Conservation (phyloP, 129 eudicot genomes). For the Silybum marianum region DNA sequence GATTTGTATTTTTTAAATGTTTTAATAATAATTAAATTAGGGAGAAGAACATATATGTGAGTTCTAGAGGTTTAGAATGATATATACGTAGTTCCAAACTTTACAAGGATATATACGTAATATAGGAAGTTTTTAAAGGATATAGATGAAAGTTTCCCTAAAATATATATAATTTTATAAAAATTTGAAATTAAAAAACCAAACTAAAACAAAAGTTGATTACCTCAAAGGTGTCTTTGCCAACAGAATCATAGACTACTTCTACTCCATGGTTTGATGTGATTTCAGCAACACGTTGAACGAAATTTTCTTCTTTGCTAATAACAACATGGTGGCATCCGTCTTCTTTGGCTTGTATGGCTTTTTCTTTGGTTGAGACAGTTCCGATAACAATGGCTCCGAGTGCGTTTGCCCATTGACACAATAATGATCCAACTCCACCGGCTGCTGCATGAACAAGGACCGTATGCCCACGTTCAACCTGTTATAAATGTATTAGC, state of each 20-base stretch:
- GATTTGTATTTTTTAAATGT: too few relatives aligned
- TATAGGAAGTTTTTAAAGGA: too few relatives aligned
- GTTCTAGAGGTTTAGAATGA: too few relatives aligned
- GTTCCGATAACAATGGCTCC: slow-evolving; percentile 87
- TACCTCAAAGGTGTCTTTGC: slow-evolving; percentile 85
- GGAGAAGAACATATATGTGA: too few relatives aligned
- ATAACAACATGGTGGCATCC: slow-evolving; percentile 79
- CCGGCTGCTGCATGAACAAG: slow-evolving; percentile 93
- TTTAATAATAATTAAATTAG: too few relatives aligned
- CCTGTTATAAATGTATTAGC: slow-evolving; percentile 40
- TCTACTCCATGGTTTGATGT: slow-evolving; percentile 77
- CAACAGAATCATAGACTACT: slow-evolving; percentile 84
- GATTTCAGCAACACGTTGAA: slow-evolving; percentile 64
- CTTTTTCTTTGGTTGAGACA: slow-evolving; percentile 74
- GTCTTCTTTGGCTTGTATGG: slow-evolving; percentile 75
- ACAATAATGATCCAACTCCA: slow-evolving; percentile 72
- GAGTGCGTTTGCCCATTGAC: slow-evolving; percentile 84
- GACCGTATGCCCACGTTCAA: slow-evolving; percentile 69
- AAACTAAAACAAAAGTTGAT: not conserved
- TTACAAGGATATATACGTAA: too few relatives aligned
- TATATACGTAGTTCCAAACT: too few relatives aligned
- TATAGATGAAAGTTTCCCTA: too few relatives aligned
- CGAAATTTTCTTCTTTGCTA: slow-evolving; percentile 68
- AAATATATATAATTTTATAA: too few relatives aligned
- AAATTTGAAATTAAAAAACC: too few relatives aligned